A percentile compares a stretch with the other conserved stretches of the same genome.
Conservation (phyloP, 495 filamentous ascomycete genomes). For the Terfezia boudieri region DNA sequence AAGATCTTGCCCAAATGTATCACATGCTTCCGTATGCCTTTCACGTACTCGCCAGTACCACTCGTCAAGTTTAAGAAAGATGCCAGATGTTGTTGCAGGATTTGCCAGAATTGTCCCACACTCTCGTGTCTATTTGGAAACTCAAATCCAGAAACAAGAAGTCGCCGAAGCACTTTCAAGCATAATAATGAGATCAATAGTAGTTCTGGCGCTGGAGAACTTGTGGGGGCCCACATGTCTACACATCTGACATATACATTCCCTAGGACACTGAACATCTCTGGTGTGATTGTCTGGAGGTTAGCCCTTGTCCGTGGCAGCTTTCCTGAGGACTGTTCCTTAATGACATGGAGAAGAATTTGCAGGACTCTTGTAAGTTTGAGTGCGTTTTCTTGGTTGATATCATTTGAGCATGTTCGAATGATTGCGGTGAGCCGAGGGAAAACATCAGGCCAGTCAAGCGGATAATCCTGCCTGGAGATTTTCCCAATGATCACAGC, state of each 20-base stretch:
- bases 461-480: slow-evolving; percentile 66
- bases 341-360: slow-evolving; percentile 63
- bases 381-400: slow-evolving; percentile 15
- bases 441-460: slow-evolving; percentile 51
- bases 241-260: slow-evolving; percentile 55
- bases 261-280: slow-evolving; percentile 54
- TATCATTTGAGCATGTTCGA: slow-evolving; percentile 24
- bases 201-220: slow-evolving; percentile 23
- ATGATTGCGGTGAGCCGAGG: slow-evolving; percentile 37
- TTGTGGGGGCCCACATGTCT: slow-evolving; percentile 34
- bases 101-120: slow-evolving; percentile 52
- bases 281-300: slow-evolving; percentile 53
- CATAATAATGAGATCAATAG: slow-evolving; percentile 41
- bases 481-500: slow-evolving; percentile 74
- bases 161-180: slow-evolving; percentile 56
- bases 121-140: slow-evolving; percentile 54
- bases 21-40: slow-evolving; percentile 57
- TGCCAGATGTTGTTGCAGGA: slow-evolving; percentile 16
- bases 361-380: slow-evolving; percentile 49
- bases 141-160: slow-evolving; percentile 63
- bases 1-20: slow-evolving; percentile 82
- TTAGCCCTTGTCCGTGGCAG: slow-evolving; percentile 44
- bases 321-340: slow-evolving; percentile 65
- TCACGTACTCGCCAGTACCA: slow-evolving; percentile 19
- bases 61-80: slow-evolving; percentile 8